These are phyloP conservation scores for Ascocoryne sarcoides DNA, from an alignment of 2,329 filamentous ascomycete genomes.

Conservation along the genomic window DNA sequence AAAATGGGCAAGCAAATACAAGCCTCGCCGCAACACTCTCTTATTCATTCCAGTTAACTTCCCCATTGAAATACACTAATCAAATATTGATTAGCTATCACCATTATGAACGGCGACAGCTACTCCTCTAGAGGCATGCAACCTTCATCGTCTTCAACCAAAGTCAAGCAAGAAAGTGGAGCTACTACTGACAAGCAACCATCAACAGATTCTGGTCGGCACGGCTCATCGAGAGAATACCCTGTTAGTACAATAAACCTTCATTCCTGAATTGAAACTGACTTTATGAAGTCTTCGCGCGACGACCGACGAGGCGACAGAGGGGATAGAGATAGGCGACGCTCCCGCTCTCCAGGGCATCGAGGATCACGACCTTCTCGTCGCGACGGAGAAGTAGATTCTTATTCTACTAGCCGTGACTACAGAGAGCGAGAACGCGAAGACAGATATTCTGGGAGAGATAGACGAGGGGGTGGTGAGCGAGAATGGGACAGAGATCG, in stretches of 20 bases:
- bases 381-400: conserved; percentile 69
- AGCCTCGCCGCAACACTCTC: background rate
- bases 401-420: conserved; percentile 86
- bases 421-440: conserved; percentile 91
- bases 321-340: conserved; percentile 53
- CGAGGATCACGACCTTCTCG: conserved; percentile 55
- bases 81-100: conserved; percentile 3
- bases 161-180: conserved; percentile 19
- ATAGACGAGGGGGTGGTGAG: conserved; percentile 53
- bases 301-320: conserved; percentile 36
- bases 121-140: conserved; percentile 66
- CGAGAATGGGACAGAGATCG: conserved; percentile 71
- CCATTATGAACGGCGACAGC: conserved; percentile 74
- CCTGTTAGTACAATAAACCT: conserved; percentile 35
- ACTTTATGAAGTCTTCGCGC: conserved; percentile 27
- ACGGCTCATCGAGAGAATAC: conserved; percentile 40
- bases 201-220: conserved; percentile 39
- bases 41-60: background rate
- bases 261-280: conserved; percentile 3
- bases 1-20: conserved; percentile 1
- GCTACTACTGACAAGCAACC: conserved; percentile 29
- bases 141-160: conserved; percentile 24
- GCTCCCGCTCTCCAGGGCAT: conserved; percentile 80
- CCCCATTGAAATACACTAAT: background rate
- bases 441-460: conserved; percentile 73